Percentiles rank a stretch among this genome's conserved stretches.
Conservation (phyloP, 2,329 filamentous ascomycete genomes). For the Cordyceps fumosorosea region DNA sequence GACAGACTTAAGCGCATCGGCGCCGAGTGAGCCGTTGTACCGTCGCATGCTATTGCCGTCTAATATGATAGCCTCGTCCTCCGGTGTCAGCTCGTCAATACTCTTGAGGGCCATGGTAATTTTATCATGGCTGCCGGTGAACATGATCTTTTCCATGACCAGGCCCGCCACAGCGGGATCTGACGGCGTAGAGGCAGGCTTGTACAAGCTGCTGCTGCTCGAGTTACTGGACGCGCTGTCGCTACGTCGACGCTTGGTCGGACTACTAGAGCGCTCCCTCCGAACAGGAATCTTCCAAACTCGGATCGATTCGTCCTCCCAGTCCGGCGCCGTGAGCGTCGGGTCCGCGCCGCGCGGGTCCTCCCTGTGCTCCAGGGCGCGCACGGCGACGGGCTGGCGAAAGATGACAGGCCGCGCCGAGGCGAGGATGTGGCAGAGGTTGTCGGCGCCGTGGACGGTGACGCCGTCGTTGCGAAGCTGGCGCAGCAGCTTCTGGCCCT, state of each 20-base stretch:
- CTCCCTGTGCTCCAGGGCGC: constrained; percentile 57
- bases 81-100: constrained; percentile 23
- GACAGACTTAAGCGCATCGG: constrained; percentile 15
- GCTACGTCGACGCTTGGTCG: constrained; percentile 27
- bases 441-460: constrained; percentile 72
- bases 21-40: constrained; percentile 56
- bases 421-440: constrained; percentile 74
- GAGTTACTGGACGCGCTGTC: constrained; percentile 16
- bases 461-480: constrained; percentile 31
- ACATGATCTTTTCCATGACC: constrained; percentile 31
- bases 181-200: constrained; percentile 17
- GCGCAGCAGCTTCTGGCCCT: constrained; percentile 27
- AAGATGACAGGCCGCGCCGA: constrained; percentile 81
- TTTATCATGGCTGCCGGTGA: constrained; percentile 25
- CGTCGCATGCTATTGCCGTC: constrained; percentile 56
- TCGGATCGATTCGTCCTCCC: constrained; percentile 67
- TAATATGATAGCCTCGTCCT: constrained; percentile 49
- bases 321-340: constrained; percentile 51
- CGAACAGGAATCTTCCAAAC: constrained; percentile 71
- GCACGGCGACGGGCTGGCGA: constrained; percentile 71
- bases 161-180: constrained; percentile 25
- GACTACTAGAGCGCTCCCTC: constrained; percentile 27
- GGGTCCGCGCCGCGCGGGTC: constrained; percentile 29
- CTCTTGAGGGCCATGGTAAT: constrained; percentile 20
- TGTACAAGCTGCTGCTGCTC: constrained; percentile 16